Base-by-base conservation (phyloP, 2,329 filamentous ascomycete genomes). In the Colletotrichum viniferum region DNA sequence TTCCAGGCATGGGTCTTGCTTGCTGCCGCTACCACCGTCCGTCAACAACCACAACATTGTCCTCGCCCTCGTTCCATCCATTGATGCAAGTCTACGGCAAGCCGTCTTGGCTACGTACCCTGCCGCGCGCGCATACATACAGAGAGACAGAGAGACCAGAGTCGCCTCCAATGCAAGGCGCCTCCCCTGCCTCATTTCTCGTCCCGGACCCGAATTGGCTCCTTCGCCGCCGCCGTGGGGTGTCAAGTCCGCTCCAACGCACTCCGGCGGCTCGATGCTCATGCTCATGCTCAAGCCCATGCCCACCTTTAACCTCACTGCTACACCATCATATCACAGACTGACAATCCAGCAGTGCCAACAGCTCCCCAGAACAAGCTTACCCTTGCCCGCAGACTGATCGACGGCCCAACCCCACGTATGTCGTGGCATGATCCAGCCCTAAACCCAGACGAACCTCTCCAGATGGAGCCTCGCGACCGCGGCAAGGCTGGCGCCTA, bases 401-500 rank as follows among this genome's bases (percentile, higher is more conserved):
- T 43, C 58, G 65, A 60, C 58, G 58, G n/a, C 28, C 58, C 14
- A 13, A 62, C 64, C 18, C 65, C 73, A 64, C 28, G 21, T 24
- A 64, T 74, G 61, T 28, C 48, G 65, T 76, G 71, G 58, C 69
- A 75, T 62, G 55, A 62, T 63, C 56, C 69, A 75, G 62, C 73
- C 55, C 56, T 75, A 72, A 48, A 60, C 38, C 52, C 28, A 28
- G 69, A 64, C 58, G 58, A 32, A 52, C 69, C 32, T 36, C 48
- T 60, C 21, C 70, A 73, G 48, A 55, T 58, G 48, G 36, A 61
- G 21, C 48, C 18, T 30, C 34, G 24, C 64, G 26, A 67, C 43
- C 65, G 71, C 65, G 66, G 66, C 52, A 83, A 80, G 81, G 81
- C 81, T 83, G 82, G 83, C 83, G 82, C 78, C 80, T 83, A 83